Evolutionary conservation across 2,329 filamentous ascomycete genomes (phyloP), one percentile per base, ranked within the genome.

Genomic region (Calycina herbarum): DNA sequence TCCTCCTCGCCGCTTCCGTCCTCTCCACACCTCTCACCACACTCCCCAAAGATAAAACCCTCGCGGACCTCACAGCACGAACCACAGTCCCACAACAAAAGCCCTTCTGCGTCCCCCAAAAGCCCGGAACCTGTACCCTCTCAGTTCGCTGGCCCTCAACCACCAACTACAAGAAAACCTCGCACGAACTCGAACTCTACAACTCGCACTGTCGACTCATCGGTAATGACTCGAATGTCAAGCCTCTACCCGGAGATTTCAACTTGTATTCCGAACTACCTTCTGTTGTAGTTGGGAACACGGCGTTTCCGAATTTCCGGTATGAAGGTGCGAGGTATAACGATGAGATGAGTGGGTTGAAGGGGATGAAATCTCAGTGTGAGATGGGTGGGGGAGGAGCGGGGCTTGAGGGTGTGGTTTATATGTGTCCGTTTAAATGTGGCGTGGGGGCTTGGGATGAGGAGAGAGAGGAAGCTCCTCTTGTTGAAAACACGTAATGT

Each of bases 181-280:
- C 15, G 2, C 59, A 61, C 27, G 10, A 31, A 17, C 59, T 61
- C 3, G 45, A 20, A 13, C 59, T 61, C 29, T 61, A 61, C 59
- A 61, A 61, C 59, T 61, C 40, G 2, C 24, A 33, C 40, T 61
- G 59, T 33, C 59, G 59, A 7, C 59, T 51, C 59, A 61, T 61
- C 42, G 59, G 59, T 17, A 51, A 61, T n/a, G 17, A 38, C 58
- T 31, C 24, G 11, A 35, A 31, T n/a, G 15, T 61, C 42, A 7
- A 20, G 0, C 13, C 38, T 8, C 10, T 48, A 1, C 27, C 40
- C 1, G 59, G 40, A 20, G 29, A 61, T 10, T 61, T 61, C 42
- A 54, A 61, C 10, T 13, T 61, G 2, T 33, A 61, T 17, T 31
- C 20, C 29, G 59, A 61, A 33, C 42, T 61, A 6, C 59, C 59